These are phyloP conservation scores for Boletellus ananas DNA, from an alignment of 768 basidiomycete genomes.

Conservation along the genomic window DNA sequence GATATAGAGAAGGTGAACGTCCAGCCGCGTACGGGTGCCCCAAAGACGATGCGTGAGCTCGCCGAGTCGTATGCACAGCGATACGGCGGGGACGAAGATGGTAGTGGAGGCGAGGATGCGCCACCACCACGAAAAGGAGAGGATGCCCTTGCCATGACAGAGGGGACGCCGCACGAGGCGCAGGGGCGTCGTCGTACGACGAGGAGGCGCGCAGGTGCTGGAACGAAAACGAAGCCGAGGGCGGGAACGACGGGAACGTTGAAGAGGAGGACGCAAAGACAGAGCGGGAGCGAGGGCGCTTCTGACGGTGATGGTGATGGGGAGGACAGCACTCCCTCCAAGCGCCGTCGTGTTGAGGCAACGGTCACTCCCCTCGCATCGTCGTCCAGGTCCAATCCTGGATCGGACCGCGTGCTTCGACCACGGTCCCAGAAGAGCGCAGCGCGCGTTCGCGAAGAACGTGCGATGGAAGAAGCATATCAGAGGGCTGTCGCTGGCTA, in stretches of 20 bases:
- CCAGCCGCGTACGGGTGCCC: conserved; percentile 22
- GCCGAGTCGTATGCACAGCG: conserved; percentile 37
- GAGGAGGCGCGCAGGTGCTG: neutral
- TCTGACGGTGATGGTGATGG: conserved; percentile 25
- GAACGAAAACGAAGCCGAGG: neutral
- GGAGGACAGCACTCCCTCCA: conserved; percentile 19
- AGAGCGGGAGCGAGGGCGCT: conserved; percentile 20
- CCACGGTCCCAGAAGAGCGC: conserved; percentile 54
- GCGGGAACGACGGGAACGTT: conserved; percentile 14
- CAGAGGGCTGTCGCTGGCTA: conserved; percentile 44
- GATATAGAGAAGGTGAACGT: conserved; percentile 21
- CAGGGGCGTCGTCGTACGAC: conserved; percentile 12
- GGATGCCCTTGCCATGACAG: neutral
- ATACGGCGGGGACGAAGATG: neutral
- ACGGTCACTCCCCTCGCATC: conserved; percentile 1
- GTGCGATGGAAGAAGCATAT: conserved; percentile 48
- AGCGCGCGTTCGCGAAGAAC: conserved; percentile 46
- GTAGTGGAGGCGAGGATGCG: neutral
- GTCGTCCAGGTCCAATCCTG: conserved; percentile 15
- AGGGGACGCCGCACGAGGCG: conserved; percentile 1
- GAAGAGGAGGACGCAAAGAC: conserved; percentile 26
- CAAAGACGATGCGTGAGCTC: conserved; percentile 65
- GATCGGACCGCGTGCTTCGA: conserved; percentile 51
- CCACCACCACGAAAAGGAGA: conserved; percentile 23
- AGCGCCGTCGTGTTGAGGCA: conserved; percentile 31